Percentiles rank a stretch among this genome's conserved stretches.
phyloP scores from a whole-genome alignment of 1,139 yeast genomes.

The Yamadazyma friedrichii region DNA sequence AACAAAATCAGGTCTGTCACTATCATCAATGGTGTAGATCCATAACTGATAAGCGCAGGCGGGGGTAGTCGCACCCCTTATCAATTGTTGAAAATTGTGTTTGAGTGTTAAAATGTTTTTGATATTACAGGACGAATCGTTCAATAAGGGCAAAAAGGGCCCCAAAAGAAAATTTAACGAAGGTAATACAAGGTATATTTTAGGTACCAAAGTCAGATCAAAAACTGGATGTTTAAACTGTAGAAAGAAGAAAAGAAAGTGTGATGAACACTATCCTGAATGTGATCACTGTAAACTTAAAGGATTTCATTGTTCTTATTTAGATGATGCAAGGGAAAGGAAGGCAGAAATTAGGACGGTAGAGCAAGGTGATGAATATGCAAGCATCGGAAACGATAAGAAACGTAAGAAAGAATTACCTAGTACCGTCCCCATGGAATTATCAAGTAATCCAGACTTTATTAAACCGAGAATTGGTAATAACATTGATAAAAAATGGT shows the following conservation, averaged over 20 bases:
- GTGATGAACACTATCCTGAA: constrained; percentile 27
- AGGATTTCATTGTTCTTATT: constrained; percentile 20
- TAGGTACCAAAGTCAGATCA: constrained; percentile 17
- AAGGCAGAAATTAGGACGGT: neutral
- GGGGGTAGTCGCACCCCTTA: too few relatives aligned
- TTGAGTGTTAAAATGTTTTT: constrained; percentile 8
- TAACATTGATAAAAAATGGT: neutral
- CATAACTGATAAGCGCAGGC: too few relatives aligned
- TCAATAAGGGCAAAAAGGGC: constrained; percentile 8
- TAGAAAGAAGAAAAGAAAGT: constrained; percentile 22
- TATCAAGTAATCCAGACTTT: constrained; percentile 2
- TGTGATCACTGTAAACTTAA: constrained; percentile 24
- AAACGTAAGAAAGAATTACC: neutral
- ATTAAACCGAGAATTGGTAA: neutral
- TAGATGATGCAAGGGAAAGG: neutral
- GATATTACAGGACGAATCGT: constrained; percentile 13
- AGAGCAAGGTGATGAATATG: neutral
- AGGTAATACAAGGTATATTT: constrained; percentile 8
- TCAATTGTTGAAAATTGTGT: too few relatives aligned
- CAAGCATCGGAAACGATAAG: neutral
- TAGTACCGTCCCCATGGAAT: neutral
- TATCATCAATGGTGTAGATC: too few relatives aligned
- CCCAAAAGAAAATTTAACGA: constrained; percentile 9
- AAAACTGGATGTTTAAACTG: constrained; percentile 21
- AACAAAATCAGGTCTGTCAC: too few relatives aligned